Evolutionary conservation across 2,329 filamentous ascomycete species (phyloP), one percentile per base, ranked within the genome.

Genomic region (Alternaria angustiovoidea): DNA sequence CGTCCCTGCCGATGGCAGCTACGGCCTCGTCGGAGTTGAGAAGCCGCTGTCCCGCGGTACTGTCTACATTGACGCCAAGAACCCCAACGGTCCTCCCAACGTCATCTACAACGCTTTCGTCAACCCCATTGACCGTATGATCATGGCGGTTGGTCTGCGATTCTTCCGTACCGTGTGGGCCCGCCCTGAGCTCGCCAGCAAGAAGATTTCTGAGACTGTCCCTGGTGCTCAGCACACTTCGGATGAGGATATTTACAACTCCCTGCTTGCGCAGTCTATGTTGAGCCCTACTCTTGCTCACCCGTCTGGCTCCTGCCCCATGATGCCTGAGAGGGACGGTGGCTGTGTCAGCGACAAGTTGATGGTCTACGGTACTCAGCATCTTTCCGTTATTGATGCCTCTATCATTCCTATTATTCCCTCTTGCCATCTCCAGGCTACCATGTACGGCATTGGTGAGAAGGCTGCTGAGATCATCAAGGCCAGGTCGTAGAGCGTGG

Each of bases 1-100:
- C 16, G 60, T 74, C 8, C 85, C 83, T 32, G 69, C 73, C 16
- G 75, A 73, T 47, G 75, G 66, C 46, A 72, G 57, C 18, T 71
- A 60, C 51, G 61, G 54, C 38, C 69, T 73, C 16, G 68, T 72
- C 14, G 66, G 72, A 38, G 59, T 80, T 16, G 70, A 79, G 55
- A 72, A 74, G 61, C 71, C 74, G 14, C 61, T 71, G 3, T 75
- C 73, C 5, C 73, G 72, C 11, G 77, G 78, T 7, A 77, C 74
- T 26, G 67, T 80, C 51, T 57, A 71, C 58, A 71, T 80, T 42
- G 69, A 79, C 54, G 52, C 74, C 8, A 56, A 65, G n/a, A 67
- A 73, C 51, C 77, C 73, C 5, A 68, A 68, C 12, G 67, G 61
- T 3, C 69, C 75, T 24, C 76, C 74, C 11, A 60, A 64, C 6